A percentile compares a stretch with the other conserved stretches of the same genome.
phyloP scores from a whole-genome alignment of 2,329 filamentous ascomycete genomes.

The Fusarium hostae region DNA sequence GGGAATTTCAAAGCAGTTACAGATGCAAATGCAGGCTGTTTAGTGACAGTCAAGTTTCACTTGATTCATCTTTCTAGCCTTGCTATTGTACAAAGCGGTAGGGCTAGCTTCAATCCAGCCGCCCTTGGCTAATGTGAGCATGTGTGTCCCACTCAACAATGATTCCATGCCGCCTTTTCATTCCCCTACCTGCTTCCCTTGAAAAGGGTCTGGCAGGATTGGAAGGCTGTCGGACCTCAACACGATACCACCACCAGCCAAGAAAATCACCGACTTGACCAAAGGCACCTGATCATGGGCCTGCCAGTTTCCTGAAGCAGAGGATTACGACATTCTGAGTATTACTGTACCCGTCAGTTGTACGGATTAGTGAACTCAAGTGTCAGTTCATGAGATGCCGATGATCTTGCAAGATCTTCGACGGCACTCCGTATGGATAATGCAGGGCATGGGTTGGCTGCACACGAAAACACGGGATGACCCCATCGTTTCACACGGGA shows the following conservation, averaged over 20 bases:
- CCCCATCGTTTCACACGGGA: conserved; percentile 22
- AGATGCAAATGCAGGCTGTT: conserved; percentile 6
- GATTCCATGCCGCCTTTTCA: conserved; percentile 29
- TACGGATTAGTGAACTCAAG: neutral
- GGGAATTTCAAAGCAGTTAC: conserved; percentile 11
- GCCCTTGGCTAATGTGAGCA: conserved; percentile 5
- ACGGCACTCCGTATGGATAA: conserved; percentile 12
- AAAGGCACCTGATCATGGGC: conserved; percentile 4
- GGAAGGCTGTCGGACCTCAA: conserved; percentile 23
- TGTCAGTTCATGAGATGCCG: conserved; percentile 14
- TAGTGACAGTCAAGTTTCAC: conserved; percentile 17
- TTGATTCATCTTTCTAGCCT: conserved; percentile 4
- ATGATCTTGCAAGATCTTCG: conserved; percentile 37
- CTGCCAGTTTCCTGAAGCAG: conserved; percentile 21
- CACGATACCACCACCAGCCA: conserved; percentile 26
- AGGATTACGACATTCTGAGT: conserved; percentile 33
- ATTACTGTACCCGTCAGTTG: conserved; percentile 4
- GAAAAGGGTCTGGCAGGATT: conserved; percentile 20
- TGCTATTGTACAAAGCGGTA: conserved; percentile 17
- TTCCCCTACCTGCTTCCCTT: conserved; percentile 16
- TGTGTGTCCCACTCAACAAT: conserved; percentile 34
- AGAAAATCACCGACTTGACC: conserved; percentile 8
- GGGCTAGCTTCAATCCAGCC: conserved; percentile 17
- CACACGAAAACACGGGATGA: conserved; percentile 8
- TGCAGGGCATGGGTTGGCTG: conserved; percentile 11